Evolutionary conservation across 768 basidiomycete genomes (phyloP).

Genomic region (Suillus cothurnatus): DNA sequence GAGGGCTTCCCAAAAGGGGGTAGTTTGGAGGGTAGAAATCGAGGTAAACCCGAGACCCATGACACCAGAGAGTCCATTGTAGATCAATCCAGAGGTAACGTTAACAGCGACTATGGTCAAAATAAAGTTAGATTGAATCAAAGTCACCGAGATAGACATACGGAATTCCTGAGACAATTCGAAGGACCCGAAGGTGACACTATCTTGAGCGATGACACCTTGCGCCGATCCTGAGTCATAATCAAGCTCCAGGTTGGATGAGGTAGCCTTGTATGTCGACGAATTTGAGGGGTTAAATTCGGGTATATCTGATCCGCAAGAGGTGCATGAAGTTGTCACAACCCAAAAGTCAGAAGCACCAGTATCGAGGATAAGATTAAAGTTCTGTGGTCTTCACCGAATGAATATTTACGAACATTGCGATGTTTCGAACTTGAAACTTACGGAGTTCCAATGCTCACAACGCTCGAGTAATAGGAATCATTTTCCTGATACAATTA

Average conservation of each 20-base stretch:
- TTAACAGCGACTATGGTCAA: constrained; percentile 56
- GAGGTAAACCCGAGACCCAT: constrained; percentile 72
- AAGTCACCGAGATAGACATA: constrained; percentile 31
- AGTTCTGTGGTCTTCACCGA: constrained; percentile 55
- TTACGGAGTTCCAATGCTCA: constrained; percentile 66
- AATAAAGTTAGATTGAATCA: not conserved
- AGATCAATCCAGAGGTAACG: constrained; percentile 49
- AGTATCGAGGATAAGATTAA: constrained; percentile 87
- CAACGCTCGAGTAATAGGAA: constrained; percentile 55
- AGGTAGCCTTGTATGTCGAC: constrained; percentile 33
- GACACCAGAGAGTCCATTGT: constrained; percentile 62
- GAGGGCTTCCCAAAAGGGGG: constrained; percentile 70
- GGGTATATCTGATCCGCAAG: constrained; percentile 44
- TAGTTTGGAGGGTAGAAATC: constrained; percentile 55
- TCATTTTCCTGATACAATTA: constrained; percentile 46
- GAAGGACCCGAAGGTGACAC: constrained; percentile 67
- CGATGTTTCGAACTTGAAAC: constrained; percentile 26
- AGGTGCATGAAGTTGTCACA: constrained; percentile 48
- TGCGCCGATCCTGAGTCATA: constrained; percentile 74
- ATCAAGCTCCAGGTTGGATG: constrained; percentile 38
- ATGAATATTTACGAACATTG: not conserved
- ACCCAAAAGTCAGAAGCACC: constrained; percentile 94
- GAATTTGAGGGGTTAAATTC: constrained; percentile 49
- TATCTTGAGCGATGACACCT: constrained; percentile 59
- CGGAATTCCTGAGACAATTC: constrained; percentile 59